phyloP scores from a whole-genome alignment of 257 asterid genomes.

The Fraxinus pennsylvanica region DNA sequence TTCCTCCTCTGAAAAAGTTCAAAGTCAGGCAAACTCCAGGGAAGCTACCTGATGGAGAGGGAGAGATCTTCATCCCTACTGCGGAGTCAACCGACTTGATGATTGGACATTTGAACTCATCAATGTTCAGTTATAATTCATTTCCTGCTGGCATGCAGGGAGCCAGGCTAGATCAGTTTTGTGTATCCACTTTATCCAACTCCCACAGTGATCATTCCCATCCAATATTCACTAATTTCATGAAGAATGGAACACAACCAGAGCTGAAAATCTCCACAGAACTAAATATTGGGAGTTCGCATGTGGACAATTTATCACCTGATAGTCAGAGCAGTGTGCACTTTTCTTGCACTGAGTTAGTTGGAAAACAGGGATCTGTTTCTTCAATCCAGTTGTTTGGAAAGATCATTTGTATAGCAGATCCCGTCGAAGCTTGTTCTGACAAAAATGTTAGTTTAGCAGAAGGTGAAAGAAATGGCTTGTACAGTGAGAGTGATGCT shows the following conservation, averaged over 20 bases:
- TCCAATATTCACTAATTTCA: constrained; percentile 23
- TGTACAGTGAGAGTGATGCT: not conserved
- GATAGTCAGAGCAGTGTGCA: constrained; percentile 40
- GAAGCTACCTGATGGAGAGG: constrained; percentile 26
- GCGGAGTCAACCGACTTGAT: constrained; percentile 17
- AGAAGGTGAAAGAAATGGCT: not conserved
- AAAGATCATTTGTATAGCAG: constrained; percentile 35
- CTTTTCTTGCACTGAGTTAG: constrained; percentile 18
- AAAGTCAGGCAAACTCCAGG: constrained; percentile 29
- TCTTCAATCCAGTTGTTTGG: constrained; percentile 52
- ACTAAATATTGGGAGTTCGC: constrained; percentile 40
- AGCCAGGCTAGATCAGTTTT: constrained; percentile 51
- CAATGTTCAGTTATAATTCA: constrained; percentile 24
- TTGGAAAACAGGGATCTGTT: constrained; percentile 19
- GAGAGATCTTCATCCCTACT: constrained; percentile 8
- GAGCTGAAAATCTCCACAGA: constrained; percentile 31
- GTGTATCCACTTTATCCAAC: not conserved
- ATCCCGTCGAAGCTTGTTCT: constrained; percentile 18
- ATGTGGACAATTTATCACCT: constrained; percentile 32
- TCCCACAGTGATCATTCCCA: constrained; percentile 2
- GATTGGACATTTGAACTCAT: constrained; percentile 21
- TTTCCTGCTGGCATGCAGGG: constrained; percentile 60
- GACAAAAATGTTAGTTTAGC: not conserved
- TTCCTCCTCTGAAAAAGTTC: constrained; percentile 41
- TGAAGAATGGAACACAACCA: constrained; percentile 8